Conservation (phyloP, 352 stramenopile genomes). For the Phytopythium oedochilum region DNA sequence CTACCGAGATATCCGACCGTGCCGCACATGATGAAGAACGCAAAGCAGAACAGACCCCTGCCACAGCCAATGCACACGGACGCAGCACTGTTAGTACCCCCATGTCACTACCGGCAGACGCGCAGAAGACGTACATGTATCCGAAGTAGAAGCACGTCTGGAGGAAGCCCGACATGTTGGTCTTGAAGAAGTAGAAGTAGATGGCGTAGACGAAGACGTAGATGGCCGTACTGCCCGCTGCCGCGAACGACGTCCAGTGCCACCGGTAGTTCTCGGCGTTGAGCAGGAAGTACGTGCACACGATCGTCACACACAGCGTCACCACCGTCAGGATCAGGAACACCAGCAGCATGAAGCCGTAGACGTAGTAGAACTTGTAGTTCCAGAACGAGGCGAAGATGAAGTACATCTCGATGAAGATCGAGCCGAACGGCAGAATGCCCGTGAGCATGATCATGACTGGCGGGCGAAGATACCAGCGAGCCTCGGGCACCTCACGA, state of each 20-base stretch:
- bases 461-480: slow-evolving; percentile 73
- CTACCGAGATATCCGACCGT: slow-evolving; percentile 89
- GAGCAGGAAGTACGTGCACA: slow-evolving; percentile 98
- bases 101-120: not conserved
- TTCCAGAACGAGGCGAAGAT: slow-evolving; percentile 99
- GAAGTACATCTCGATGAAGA: slow-evolving; percentile 99
- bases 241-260: slow-evolving; percentile 98
- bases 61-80: slow-evolving; percentile 8
- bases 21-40: slow-evolving; percentile 92
- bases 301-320: slow-evolving; percentile 97
- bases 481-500: slow-evolving; percentile 74
- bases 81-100: not conserved
- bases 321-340: slow-evolving; percentile 98
- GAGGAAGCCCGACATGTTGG: slow-evolving; percentile 98
- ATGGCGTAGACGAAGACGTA: slow-evolving; percentile 99
- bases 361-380: slow-evolving; percentile 99
- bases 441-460: slow-evolving; percentile 94
- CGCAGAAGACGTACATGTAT: slow-evolving; percentile 89
- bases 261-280: slow-evolving; percentile 99
- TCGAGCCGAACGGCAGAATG: slow-evolving; percentile 97
- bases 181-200: slow-evolving; percentile 99
- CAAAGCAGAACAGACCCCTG: slow-evolving; percentile 89
- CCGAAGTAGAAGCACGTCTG: slow-evolving; percentile 99
- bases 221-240: slow-evolving; percentile 89
- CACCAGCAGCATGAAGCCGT: slow-evolving; percentile 98